Conservation (phyloP, 306 rosid genomes). For the Vigna trinervia region DNA sequence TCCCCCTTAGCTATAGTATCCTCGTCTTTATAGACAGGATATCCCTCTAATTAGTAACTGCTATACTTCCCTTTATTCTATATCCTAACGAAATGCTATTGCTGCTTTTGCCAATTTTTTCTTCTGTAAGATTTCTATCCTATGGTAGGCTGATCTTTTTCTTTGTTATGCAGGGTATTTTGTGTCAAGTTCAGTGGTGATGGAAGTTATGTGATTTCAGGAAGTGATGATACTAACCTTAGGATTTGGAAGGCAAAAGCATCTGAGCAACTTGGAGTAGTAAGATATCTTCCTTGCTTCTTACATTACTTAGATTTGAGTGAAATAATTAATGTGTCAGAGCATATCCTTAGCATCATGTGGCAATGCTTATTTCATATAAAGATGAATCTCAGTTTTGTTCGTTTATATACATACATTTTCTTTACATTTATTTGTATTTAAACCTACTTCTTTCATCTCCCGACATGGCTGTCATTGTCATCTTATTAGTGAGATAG, state of each 20-base stretch:
- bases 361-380: not conserved
- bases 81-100: too few relatives aligned
- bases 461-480: not conserved
- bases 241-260: slow-evolving; percentile 99
- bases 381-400: slow-evolving; percentile 12
- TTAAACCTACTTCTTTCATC: not conserved
- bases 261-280: slow-evolving; percentile 95
- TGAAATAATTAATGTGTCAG: not conserved
- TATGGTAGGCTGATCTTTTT: not conserved
- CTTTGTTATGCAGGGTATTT: slow-evolving; percentile 72
- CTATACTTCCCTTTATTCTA: too few relatives aligned
- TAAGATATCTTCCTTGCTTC: slow-evolving; percentile 55
- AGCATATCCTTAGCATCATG: not conserved
- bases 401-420: not conserved
- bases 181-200: slow-evolving; percentile 92
- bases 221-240: slow-evolving; percentile 94
- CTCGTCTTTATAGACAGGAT: too few relatives aligned
- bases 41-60: too few relatives aligned
- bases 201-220: slow-evolving; percentile 92
- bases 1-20: too few relatives aligned
- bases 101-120: slow-evolving; percentile 1
- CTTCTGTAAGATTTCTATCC: not conserved
- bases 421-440: not conserved
- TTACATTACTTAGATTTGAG: not conserved
- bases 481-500: slow-evolving; percentile 4